Conservation (phyloP, 768 basidiomycete genomes). For the Leucosporidium yakuticum region DNA sequence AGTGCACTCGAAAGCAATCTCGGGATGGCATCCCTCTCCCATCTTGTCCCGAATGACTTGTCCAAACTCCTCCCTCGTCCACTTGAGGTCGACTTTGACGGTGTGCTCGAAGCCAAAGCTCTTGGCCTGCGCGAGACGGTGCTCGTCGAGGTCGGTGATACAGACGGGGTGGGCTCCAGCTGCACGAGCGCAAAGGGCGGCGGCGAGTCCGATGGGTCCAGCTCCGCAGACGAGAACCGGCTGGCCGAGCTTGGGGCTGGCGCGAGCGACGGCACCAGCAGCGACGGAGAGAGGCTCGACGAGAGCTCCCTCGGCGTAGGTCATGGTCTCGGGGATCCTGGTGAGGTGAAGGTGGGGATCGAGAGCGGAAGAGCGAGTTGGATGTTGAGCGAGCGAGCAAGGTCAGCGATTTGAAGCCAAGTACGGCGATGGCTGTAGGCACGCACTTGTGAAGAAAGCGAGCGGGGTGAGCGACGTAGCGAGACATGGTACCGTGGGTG, state of each 20-base stretch:
- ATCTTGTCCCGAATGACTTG: conserved; percentile 31
- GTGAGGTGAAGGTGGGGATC: neutral
- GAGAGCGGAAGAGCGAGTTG: too few species aligned
- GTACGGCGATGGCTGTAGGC: too few species aligned
- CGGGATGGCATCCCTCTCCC: conserved; percentile 26
- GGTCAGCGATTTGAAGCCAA: neutral
- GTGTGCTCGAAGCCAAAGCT: conserved; percentile 44
- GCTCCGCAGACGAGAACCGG: conserved; percentile 47
- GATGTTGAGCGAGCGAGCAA: too few species aligned
- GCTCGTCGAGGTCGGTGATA: conserved; percentile 46
- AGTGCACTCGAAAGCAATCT: conserved; percentile 45
- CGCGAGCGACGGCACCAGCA: conserved; percentile 45
- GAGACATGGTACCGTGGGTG: conserved; percentile 40
- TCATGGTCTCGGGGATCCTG: conserved; percentile 43
- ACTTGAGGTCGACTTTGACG: conserved; percentile 39
- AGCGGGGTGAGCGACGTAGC: conserved; percentile 43
- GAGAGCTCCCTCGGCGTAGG: conserved; percentile 46
- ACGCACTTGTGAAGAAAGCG: conserved; percentile 44
- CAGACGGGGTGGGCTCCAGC: conserved; percentile 47
- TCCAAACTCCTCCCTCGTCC: conserved; percentile 36
- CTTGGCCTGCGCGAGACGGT: conserved; percentile 44
- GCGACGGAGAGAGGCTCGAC: conserved; percentile 47
- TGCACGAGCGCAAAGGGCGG: conserved; percentile 44
- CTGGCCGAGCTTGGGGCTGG: conserved; percentile 44
- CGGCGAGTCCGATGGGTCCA: conserved; percentile 48